Evolutionary conservation across 352 stramenopile species (phyloP).

Genomic region (Pseudoperonospora humuli): DNA sequence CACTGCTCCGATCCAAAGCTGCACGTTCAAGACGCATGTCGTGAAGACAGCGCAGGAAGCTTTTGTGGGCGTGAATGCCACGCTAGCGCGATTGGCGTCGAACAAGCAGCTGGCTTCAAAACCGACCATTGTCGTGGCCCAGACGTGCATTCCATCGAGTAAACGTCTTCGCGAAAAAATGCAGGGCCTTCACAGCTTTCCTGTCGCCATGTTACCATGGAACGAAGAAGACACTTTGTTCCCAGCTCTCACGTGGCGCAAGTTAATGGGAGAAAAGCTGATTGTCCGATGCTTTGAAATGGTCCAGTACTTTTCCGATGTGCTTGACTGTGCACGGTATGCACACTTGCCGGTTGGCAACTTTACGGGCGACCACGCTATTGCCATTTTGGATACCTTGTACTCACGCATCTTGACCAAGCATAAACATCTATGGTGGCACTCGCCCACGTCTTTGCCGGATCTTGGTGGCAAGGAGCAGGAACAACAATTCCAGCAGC

Average conservation of each 20-base stretch:
- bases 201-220: constrained; percentile 84
- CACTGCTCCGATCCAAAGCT: constrained; percentile 31
- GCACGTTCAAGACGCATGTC: constrained; percentile 58
- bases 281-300: constrained; percentile 74
- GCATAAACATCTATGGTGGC: constrained; percentile 95
- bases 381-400: constrained; percentile 90
- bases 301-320: constrained; percentile 85
- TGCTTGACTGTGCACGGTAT: constrained; percentile 79
- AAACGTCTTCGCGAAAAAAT: constrained; percentile 74
- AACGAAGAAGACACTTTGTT: constrained; percentile 73
- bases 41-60: constrained; percentile 73
- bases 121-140: constrained; percentile 86
- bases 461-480: constrained; percentile 86
- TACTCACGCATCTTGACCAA: constrained; percentile 89
- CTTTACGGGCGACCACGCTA: constrained; percentile 86
- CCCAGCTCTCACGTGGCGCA: constrained; percentile 92
- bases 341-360: constrained; percentile 94
- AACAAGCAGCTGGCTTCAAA: constrained; percentile 64
- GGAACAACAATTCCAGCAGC: constrained; percentile 82
- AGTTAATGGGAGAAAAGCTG: constrained; percentile 69
- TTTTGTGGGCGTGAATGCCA: constrained; percentile 81
- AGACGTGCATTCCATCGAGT: constrained; percentile 52
- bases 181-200: constrained; percentile 88
- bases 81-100: constrained; percentile 74
- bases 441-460: constrained; percentile 78